phyloP scores from a whole-genome alignment of 805 yeast genomes.

The Candida succiphila region DNA sequence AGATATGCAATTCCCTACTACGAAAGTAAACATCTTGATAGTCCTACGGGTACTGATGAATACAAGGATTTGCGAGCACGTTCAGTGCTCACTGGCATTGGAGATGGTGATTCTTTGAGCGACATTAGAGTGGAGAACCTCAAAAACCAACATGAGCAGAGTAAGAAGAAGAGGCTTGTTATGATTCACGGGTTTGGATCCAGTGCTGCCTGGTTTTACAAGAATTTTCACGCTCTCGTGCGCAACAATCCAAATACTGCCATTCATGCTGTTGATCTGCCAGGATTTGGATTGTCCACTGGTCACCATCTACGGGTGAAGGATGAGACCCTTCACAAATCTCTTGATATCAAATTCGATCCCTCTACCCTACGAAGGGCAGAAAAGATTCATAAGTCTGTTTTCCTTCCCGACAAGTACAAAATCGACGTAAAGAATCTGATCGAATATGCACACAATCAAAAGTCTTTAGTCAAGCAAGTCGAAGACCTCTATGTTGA shows the following conservation, averaged over 20 bases:
- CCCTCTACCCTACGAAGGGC: slow-evolving; percentile 7
- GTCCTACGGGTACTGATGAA: background rate
- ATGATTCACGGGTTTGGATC: slow-evolving; percentile 53
- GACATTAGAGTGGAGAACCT: slow-evolving; percentile 18
- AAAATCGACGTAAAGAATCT: slow-evolving; percentile 12
- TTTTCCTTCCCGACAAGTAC: slow-evolving; percentile 13
- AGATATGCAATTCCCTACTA: slow-evolving; percentile 1
- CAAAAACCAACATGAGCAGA: background rate
- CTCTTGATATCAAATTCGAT: slow-evolving; percentile 15
- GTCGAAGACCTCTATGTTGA: slow-evolving; percentile 49
- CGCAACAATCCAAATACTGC: slow-evolving; percentile 14
- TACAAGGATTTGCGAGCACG: background rate
- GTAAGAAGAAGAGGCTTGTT: slow-evolving; percentile 27
- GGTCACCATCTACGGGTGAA: slow-evolving; percentile 26
- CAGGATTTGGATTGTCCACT: slow-evolving; percentile 47
- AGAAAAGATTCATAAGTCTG: slow-evolving; percentile 15
- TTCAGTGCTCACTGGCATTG: background rate
- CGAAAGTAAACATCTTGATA: background rate
- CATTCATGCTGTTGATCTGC: slow-evolving; percentile 35
- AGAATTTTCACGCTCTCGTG: slow-evolving; percentile 37
- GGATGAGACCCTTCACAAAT: slow-evolving; percentile 15
- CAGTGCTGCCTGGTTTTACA: slow-evolving; percentile 44
- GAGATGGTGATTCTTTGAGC: slow-evolving; percentile 10
- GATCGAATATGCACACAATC: slow-evolving; percentile 19
- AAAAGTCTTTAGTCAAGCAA: slow-evolving; percentile 27